A percentile compares a stretch with the other conserved stretches of the same genome.
Evolutionary conservation across 73 alveolate species (phyloP).

Genomic region (Symbiodinium natans): DNA sequence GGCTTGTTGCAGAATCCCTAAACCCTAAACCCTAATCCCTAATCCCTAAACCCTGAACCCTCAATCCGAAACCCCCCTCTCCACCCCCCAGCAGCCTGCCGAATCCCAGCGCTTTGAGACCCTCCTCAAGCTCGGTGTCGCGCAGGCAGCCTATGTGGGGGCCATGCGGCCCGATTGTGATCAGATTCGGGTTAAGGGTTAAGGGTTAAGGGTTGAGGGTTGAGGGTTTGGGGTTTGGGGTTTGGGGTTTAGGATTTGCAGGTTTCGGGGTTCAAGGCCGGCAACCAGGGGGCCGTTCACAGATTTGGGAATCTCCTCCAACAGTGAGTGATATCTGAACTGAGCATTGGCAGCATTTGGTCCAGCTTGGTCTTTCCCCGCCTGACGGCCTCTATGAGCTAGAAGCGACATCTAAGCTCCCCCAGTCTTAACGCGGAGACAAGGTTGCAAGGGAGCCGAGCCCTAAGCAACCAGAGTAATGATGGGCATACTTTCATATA

Average conservation of each 20-base stretch:
- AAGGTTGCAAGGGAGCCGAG: no score
- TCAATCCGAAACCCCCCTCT: neutral
- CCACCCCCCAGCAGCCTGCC: neutral
- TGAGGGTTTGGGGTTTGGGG: no score
- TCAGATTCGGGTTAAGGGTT: no score
- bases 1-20: no score
- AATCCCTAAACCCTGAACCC: no score
- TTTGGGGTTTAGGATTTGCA: no score
- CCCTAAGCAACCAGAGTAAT: no score
- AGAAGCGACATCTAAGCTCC: neutral
- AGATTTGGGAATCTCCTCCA: neutral
- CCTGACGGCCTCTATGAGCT: neutral
- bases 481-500: no score
- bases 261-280: no score
- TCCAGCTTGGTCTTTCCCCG: neutral
- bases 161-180: neutral
- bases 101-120: neutral
- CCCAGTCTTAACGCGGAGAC: neutral
- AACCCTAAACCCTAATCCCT: neutral
- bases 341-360: neutral
- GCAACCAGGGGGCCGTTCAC: neutral
- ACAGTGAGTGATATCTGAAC: neutral
- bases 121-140: neutral
- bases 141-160: neutral
- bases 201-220: no score